These are phyloP conservation scores for Melaleuca quinquenervia DNA, from an alignment of 345 rosid genomes.

Conservation along the genomic window DNA sequence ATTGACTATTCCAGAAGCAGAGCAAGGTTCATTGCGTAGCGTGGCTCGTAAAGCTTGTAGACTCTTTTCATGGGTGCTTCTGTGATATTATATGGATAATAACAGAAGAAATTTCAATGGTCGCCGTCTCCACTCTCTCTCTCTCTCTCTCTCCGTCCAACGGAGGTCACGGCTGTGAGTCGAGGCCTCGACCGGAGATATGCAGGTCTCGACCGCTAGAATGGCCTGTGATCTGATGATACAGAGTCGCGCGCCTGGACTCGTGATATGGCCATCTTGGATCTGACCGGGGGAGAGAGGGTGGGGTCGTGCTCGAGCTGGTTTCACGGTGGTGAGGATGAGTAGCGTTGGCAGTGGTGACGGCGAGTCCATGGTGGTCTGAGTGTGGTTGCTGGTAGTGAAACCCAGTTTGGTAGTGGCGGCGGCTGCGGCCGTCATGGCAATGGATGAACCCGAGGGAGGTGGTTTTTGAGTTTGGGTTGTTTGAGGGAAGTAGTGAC, in stretches of 20 bases:
- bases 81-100: background rate
- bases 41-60: background rate
- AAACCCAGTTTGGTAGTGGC: background rate
- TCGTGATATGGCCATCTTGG: background rate
- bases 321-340: background rate
- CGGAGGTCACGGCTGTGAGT: background rate
- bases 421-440: background rate
- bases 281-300: background rate
- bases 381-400: background rate
- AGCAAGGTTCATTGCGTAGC: background rate
- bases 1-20: background rate
- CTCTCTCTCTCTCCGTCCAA: background rate
- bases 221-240: too few relatives aligned
- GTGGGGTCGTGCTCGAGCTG: background rate
- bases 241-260: background rate
- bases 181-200: background rate
- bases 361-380: background rate
- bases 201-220: background rate
- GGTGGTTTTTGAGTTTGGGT: background rate
- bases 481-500: background rate
- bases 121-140: background rate
- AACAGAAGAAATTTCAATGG: background rate
- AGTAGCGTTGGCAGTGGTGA: background rate
- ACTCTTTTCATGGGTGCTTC: background rate
- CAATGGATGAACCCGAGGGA: background rate